Evolutionary conservation across 805 yeast genomes (phyloP), one percentile per base, ranked within the genome.

Genomic region (Groenewaldozyma tartarivorans): DNA sequence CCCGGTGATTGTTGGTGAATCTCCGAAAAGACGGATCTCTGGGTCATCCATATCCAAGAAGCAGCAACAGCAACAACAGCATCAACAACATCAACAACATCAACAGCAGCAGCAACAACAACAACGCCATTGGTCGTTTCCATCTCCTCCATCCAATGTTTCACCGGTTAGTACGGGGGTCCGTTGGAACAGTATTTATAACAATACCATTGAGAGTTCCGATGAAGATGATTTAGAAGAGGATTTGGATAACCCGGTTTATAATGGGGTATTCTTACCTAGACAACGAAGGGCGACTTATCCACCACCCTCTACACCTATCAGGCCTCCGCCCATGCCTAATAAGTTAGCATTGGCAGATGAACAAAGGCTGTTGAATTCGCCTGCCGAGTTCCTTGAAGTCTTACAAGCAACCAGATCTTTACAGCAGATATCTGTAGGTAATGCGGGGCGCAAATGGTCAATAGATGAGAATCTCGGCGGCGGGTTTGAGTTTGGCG

Each of bases 401-500:
- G 63, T 66, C 45, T 51, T 66, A 33, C 64, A 62, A 44, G 71
- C 70, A 21, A 61, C 68, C 18, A 52, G 66, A 18, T 60, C 67
- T 20, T 52, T 66, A 35, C 69, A 65, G 53, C 63, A 60, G 44
- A 47, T 66, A 24, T 58, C 67, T 5, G 55, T 61, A 6, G 54
- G 54, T 15, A 38, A 38, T 9, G 42, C 37, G 38, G 45, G 64
- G 44, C 32, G 53, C 40, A 30, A 44, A 22, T 44, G 55, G 56
- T 46, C 47, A 6, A 35, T 43, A 9, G 39, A 41, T 16, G 19
- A 38, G 16, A 44, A 35, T 16, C 35, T 46, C 9, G 66, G 63
- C 19, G 65, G 63, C 6, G 58, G 54, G 33, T 62, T 63, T 42
- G 67, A 61, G 40, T 59, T 56, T 40, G 66, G 54, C n/a, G 69